phyloP scores from a whole-genome alignment of 768 basidiomycete genomes.

The Suillus subalutaceus region DNA sequence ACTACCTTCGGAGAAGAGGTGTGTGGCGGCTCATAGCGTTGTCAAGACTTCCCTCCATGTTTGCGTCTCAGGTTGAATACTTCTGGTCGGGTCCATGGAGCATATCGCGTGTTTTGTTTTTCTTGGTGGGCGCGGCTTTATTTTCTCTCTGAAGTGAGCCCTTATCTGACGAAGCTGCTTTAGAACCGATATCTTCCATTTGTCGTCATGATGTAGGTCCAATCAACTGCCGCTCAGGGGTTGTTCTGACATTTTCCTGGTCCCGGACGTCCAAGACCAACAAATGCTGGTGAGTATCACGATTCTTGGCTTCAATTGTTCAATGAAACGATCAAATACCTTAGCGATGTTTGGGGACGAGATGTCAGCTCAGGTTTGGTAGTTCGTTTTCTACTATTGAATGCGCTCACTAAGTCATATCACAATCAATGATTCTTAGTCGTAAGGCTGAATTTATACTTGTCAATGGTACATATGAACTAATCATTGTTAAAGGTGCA shows the following conservation, averaged over 20 bases:
- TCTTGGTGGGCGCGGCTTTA: constrained; percentile 2
- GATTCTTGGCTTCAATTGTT: background rate
- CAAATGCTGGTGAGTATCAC: constrained; percentile 5
- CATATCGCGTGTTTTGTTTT: constrained; percentile 12
- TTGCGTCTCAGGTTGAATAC: constrained; percentile 11
- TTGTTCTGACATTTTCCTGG: background rate
- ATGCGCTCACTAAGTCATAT: background rate
- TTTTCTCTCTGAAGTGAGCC: background rate
- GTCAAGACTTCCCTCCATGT: background rate
- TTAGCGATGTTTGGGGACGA: constrained; percentile 10
- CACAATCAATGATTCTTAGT: background rate
- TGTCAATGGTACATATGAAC: background rate
- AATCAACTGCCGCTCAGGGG: background rate
- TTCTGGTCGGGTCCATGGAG: constrained; percentile 17
- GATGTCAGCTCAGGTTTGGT: constrained; percentile 7
- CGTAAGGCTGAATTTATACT: background rate
- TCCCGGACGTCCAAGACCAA: background rate
- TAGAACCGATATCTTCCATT: constrained; percentile 16
- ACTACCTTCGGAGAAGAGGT: constrained; percentile 16
- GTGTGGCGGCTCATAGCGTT: background rate
- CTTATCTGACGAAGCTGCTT: background rate
- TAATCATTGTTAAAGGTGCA: constrained; percentile 10
- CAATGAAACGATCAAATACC: background rate
- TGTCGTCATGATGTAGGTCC: constrained; percentile 10
- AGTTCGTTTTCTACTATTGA: background rate